These are phyloP conservation scores for Talaromyces sp. DNA, from an alignment of 2,329 filamentous ascomycete species.

Conservation along the genomic window DNA sequence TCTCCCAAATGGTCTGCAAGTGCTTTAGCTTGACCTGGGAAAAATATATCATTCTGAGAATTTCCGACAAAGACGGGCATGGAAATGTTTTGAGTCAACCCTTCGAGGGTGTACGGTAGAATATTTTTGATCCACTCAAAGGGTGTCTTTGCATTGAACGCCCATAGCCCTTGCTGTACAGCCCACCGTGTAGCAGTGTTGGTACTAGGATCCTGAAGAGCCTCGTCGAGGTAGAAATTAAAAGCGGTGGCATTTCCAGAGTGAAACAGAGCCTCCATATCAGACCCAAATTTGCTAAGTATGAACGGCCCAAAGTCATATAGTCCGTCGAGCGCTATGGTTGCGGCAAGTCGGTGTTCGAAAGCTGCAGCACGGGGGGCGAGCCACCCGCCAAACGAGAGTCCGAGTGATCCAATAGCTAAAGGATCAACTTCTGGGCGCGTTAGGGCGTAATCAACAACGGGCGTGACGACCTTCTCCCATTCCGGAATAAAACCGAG, in stretches of 20 bases:
- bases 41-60: constrained; percentile 18
- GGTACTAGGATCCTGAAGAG: constrained; percentile 2
- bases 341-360: constrained; percentile 38
- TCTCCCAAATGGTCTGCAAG: constrained; percentile 17
- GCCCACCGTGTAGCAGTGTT: constrained; percentile 23
- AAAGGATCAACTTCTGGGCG: constrained; percentile 6
- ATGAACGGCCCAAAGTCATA: constrained; percentile 19
- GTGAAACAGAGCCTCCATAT: background rate
- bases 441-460: constrained; percentile 31
- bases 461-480: constrained; percentile 37
- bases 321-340: constrained; percentile 37
- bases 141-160: constrained; percentile 24
- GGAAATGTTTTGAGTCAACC: constrained; percentile 16
- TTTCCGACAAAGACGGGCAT: constrained; percentile 20
- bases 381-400: constrained; percentile 40
- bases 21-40: constrained; percentile 15
- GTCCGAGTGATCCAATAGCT: constrained; percentile 34
- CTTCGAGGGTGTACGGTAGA: constrained; percentile 15
- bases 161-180: constrained; percentile 31
- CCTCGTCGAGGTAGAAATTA: constrained; percentile 7
- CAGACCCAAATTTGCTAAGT: background rate
- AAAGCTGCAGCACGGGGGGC: constrained; percentile 40
- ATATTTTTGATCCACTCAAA: constrained; percentile 21
- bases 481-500: constrained; percentile 43
- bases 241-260: constrained; percentile 12